phyloP scores from a whole-genome alignment of 1,284 basidiomycete genomes.

The Heterobasidion irregulare region DNA sequence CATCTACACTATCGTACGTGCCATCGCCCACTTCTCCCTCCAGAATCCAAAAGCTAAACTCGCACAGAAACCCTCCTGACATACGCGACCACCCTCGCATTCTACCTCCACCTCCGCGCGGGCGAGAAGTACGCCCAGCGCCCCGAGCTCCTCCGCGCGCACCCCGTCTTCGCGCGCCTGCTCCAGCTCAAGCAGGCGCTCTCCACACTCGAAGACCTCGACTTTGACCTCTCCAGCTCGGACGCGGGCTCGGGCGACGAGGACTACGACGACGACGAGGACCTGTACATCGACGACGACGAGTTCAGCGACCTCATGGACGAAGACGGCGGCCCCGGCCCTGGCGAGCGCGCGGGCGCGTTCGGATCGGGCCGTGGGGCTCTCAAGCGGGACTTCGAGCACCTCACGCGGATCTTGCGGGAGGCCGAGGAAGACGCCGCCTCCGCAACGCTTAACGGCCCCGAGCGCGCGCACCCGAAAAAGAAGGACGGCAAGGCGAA shows the following conservation, averaged over 20 bases:
- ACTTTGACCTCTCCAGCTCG: conserved; percentile 53
- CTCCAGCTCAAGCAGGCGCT: conserved; percentile 83
- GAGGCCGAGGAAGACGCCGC: conserved; percentile 30
- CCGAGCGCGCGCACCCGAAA: neutral
- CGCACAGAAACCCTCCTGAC: conserved; percentile 76
- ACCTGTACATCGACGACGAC: conserved; percentile 17
- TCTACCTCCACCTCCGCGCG: conserved; percentile 85
- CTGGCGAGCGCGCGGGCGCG: conserved; percentile 13
- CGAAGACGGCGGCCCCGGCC: conserved; percentile 5
- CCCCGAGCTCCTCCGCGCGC: conserved; percentile 59
- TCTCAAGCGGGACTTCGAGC: conserved; percentile 36
- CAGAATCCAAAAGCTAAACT: conserved; percentile 1
- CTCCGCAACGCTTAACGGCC: neutral
- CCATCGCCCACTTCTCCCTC: neutral
- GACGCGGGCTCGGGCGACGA: conserved; percentile 29
- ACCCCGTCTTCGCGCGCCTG: conserved; percentile 79
- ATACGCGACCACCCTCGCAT: conserved; percentile 87
- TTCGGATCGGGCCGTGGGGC: conserved; percentile 2
- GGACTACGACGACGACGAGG: conserved; percentile 21
- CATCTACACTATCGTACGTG: conserved; percentile 72
- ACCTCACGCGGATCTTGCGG: conserved; percentile 46
- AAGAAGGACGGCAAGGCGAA: conserved; percentile 22
- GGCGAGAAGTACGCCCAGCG: conserved; percentile 52
- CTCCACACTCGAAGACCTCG: conserved; percentile 74
- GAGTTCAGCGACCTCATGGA: conserved; percentile 8